Conservation (phyloP, 306 rosid species). For the Rosa lucieae region DNA sequence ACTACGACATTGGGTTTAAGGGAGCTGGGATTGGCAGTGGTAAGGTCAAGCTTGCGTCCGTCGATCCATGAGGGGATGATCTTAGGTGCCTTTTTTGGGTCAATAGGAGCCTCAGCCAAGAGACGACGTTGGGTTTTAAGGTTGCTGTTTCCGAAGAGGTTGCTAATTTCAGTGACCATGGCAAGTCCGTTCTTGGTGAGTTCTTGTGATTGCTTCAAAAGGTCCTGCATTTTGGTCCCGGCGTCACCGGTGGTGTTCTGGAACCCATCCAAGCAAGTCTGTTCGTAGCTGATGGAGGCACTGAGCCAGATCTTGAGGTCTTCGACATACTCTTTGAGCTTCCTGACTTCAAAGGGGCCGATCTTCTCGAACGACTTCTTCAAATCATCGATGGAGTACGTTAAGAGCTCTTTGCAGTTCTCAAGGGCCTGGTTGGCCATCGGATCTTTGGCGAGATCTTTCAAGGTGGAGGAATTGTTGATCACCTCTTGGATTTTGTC, state of each 20-base stretch:
- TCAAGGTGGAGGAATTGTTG: conserved; percentile 29
- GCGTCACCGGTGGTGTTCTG: conserved; percentile 47
- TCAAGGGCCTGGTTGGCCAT: conserved; percentile 49
- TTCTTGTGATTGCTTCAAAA: conserved; percentile 42
- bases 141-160: background rate
- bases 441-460: conserved; percentile 47
- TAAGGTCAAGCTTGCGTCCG: conserved; percentile 30
- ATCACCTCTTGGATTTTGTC: conserved; percentile 31
- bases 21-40: background rate
- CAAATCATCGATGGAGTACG: conserved; percentile 52
- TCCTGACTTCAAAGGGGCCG: conserved; percentile 35
- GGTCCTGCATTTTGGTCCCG: conserved; percentile 41
- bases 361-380: conserved; percentile 29
- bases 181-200: conserved; percentile 63
- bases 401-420: conserved; percentile 58
- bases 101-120: background rate
- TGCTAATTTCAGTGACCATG: conserved; percentile 36
- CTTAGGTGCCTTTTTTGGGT: background rate
- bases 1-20: conserved; percentile 52
- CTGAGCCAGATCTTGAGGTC: conserved; percentile 74
- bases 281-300: conserved; percentile 52
- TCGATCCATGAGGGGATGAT: conserved; percentile 46
- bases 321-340: conserved; percentile 36
- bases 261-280: conserved; percentile 68
- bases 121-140: conserved; percentile 15